Conservation (phyloP, 2,329 filamentous ascomycete genomes). For the Fusarium continuum region DNA sequence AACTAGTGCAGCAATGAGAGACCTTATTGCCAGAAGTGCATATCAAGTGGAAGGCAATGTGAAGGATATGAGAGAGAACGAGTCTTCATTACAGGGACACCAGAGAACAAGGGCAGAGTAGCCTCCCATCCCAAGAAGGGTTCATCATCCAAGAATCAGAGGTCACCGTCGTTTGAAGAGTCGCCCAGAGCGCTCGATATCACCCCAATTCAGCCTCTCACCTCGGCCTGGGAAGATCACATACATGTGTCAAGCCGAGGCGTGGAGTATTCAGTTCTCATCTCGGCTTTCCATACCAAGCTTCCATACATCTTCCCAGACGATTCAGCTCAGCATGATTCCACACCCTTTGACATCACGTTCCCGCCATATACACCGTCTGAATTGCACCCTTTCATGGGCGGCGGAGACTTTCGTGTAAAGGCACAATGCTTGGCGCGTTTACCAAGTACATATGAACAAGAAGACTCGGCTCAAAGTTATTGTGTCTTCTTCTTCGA, state of each 20-base stretch:
- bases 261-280: conserved; percentile 51
- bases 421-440: conserved; percentile 57
- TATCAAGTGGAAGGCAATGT: conserved; percentile 64
- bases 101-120: conserved; percentile 62
- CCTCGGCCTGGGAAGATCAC: conserved; percentile 61
- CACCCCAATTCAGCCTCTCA: conserved; percentile 52
- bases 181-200: conserved; percentile 41
- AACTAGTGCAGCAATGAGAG: conserved; percentile 68
- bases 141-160: conserved; percentile 48
- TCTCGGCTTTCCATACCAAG: conserved; percentile 57
- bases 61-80: conserved; percentile 70
- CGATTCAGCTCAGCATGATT: conserved; percentile 31
- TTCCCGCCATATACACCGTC: conserved; percentile 52
- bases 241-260: conserved; percentile 53
- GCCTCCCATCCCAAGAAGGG: conserved; percentile 63
- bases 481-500: conserved; percentile 64
- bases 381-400: conserved; percentile 50
- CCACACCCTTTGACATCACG: conserved; percentile 49
- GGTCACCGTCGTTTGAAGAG: conserved; percentile 40
- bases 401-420: conserved; percentile 52
- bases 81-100: conserved; percentile 71
- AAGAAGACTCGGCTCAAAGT: conserved; percentile 48
- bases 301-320: conserved; percentile 49
- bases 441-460: conserved; percentile 47
- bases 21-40: conserved; percentile 69